Conservation (phyloP, 2,329 filamentous ascomycete genomes). For the Nectriaceae sp. region DNA sequence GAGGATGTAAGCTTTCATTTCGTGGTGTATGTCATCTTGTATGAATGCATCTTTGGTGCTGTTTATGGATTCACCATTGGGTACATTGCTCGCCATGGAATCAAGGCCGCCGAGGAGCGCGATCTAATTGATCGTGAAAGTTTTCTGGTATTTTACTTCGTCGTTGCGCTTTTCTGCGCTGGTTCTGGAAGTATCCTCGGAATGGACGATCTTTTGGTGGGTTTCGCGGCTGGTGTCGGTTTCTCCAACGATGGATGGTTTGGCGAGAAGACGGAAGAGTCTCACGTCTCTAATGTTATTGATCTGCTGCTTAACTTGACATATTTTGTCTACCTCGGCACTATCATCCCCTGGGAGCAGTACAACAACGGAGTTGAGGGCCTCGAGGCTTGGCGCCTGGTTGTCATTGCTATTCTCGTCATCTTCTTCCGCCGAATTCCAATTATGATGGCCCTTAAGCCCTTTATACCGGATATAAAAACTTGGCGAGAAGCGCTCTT, state of each 20-base stretch:
- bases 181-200: conserved; percentile 90
- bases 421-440: conserved; percentile 95
- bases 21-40: conserved; percentile 86
- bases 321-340: conserved; percentile 97
- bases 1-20: conserved; percentile 77
- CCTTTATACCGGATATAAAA: conserved; percentile 93
- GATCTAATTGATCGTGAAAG: conserved; percentile 94
- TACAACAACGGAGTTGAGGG: conserved; percentile 78
- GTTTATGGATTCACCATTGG: conserved; percentile 86
- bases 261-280: conserved; percentile 95
- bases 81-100: conserved; percentile 86
- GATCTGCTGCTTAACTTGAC: conserved; percentile 95
- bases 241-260: conserved; percentile 99
- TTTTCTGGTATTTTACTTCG: conserved; percentile 98
- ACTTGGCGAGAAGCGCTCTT: conserved; percentile 98
- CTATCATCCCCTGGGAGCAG: conserved; percentile 94
- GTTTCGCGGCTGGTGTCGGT: conserved; percentile 94
- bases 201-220: conserved; percentile 90
- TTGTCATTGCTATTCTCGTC: conserved; percentile 92
- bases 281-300: conserved; percentile 98
- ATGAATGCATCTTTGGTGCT: conserved; percentile 93
- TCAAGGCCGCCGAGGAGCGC: conserved; percentile 81
- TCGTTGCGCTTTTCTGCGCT: conserved; percentile 91
- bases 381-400: conserved; percentile 81
- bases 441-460: conserved; percentile 89